phyloP scores from a whole-genome alignment of 129 eudicot species.

The Rutidosis leptorrhynchoides region DNA sequence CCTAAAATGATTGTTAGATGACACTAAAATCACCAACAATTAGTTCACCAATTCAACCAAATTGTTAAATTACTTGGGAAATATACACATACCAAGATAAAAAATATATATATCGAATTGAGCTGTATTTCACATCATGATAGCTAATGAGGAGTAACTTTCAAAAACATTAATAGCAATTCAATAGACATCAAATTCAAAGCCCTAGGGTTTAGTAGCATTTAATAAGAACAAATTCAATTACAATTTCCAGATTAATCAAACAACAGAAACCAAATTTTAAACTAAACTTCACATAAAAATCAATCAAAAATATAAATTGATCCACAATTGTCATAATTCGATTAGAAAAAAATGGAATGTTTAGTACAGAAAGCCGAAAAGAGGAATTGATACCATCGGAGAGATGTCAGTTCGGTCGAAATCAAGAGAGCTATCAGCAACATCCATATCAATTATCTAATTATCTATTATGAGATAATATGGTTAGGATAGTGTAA shows the following conservation, averaged over 20 bases:
- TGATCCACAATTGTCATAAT: not conserved
- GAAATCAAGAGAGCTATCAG: conserved; percentile 37
- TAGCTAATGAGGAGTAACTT: not conserved
- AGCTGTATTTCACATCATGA: conserved; percentile 5
- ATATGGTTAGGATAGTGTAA: conserved; percentile 6
- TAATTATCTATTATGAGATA: not conserved
- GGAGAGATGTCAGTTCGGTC: conserved; percentile 40
- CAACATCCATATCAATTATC: conserved; percentile 18
- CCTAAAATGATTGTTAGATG: too few relatives aligned
- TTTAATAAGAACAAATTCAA: conserved; percentile 11
- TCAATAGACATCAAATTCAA: not conserved
- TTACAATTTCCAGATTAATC: conserved; percentile 8
- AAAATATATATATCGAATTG: not conserved
- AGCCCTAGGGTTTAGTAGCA: not conserved
- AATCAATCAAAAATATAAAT: conserved; percentile 1
- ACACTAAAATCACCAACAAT: too few relatives aligned
- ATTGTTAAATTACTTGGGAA: conserved; percentile 6
- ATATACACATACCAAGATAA: not conserved
- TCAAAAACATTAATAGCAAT: conserved; percentile 10
- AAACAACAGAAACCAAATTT: conserved; percentile 16
- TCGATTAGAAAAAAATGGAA: not conserved
- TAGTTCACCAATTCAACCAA: not conserved
- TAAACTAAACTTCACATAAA: not conserved
- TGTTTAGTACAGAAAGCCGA: not conserved
- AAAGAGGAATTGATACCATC: conserved; percentile 16